A percentile compares a stretch with the other conserved stretches of the same genome.
These are phyloP conservation scores for Trichoderma gamsii DNA, from an alignment of 495 filamentous ascomycete species.

Conservation along the genomic window DNA sequence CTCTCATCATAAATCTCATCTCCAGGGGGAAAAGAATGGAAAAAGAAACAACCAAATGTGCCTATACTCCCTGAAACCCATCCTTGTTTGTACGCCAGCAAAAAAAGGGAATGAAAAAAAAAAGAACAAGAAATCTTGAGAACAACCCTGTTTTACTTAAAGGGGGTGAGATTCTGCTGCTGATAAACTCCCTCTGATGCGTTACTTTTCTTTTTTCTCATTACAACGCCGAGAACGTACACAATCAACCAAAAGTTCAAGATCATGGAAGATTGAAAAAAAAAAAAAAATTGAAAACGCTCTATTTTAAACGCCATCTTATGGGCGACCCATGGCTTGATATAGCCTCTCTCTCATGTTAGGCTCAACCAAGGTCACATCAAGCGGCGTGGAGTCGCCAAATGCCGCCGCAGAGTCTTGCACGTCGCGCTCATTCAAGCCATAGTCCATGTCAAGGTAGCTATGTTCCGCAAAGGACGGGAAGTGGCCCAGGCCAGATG, in stretches of 20 bases:
- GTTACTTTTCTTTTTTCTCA: not conserved
- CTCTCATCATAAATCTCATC: not conserved
- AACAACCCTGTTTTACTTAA: too few relatives aligned
- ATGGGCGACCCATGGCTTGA: slow-evolving; percentile 7
- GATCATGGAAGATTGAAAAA: not conserved
- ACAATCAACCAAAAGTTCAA: not conserved
- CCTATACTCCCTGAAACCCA: not conserved
- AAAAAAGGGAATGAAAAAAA: not conserved
- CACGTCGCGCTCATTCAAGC: not conserved
- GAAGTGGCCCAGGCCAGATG: slow-evolving; percentile 3
- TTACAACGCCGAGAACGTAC: not conserved
- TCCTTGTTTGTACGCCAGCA: not conserved
- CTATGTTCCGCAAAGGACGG: not conserved
- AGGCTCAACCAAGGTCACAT: not conserved
- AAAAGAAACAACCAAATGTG: not conserved
- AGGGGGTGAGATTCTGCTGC: too few relatives aligned
- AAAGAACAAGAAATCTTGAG: not conserved
- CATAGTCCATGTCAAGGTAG: slow-evolving; percentile 10
- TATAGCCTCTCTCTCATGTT: slow-evolving; percentile 7
- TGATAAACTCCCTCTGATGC: not conserved
- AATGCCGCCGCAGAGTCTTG: not conserved
- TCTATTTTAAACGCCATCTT: not conserved
- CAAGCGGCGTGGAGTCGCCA: slow-evolving; percentile 1
- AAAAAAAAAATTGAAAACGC: not conserved
- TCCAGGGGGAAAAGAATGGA: not conserved